These are phyloP conservation scores for Pulveroboletus frians DNA, from an alignment of 768 basidiomycete species.

Conservation along the genomic window DNA sequence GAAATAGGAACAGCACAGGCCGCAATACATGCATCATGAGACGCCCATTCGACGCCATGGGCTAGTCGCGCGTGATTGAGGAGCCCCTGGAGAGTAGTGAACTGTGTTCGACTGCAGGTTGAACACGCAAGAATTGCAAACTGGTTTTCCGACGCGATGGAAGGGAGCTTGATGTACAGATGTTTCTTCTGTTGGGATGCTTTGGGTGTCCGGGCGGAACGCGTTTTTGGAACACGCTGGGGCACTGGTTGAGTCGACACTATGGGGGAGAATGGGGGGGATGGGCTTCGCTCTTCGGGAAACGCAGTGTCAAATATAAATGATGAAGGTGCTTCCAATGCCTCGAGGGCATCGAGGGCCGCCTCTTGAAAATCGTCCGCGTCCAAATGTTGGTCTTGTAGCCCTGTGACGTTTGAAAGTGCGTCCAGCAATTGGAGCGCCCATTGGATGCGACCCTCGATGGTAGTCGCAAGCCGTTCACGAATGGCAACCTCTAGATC, in stretches of 20 bases:
- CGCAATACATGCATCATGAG: constrained; percentile 48
- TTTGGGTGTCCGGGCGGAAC: constrained; percentile 26
- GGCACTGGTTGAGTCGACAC: constrained; percentile 7
- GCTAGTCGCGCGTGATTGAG: constrained; percentile 49
- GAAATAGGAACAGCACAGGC: constrained; percentile 38
- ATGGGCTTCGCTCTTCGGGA: constrained; percentile 21
- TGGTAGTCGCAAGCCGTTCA: constrained; percentile 36
- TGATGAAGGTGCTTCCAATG: constrained; percentile 36
- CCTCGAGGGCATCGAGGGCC: constrained; percentile 40
- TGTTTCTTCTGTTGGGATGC: constrained; percentile 32
- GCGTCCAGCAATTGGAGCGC: constrained; percentile 38
- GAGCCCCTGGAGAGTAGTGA: constrained; percentile 48
- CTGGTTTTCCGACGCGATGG: constrained; percentile 27
- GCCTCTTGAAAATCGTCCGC: constrained; percentile 35
- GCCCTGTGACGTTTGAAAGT: constrained; percentile 18
- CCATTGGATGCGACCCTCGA: constrained; percentile 44
- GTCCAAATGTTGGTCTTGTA: constrained; percentile 17
- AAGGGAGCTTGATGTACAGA: constrained; percentile 36
- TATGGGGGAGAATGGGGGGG: constrained; percentile 19
- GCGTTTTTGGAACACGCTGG: constrained; percentile 23
- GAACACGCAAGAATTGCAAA: constrained; percentile 37
- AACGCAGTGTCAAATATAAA: constrained; percentile 31
- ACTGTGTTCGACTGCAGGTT: constrained; percentile 42
- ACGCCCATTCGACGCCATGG: constrained; percentile 44
- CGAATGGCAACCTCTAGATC: constrained; percentile 41